Evolutionary conservation across 148 eudicot species (phyloP).

Genomic region (Vaccinium darrowii): DNA sequence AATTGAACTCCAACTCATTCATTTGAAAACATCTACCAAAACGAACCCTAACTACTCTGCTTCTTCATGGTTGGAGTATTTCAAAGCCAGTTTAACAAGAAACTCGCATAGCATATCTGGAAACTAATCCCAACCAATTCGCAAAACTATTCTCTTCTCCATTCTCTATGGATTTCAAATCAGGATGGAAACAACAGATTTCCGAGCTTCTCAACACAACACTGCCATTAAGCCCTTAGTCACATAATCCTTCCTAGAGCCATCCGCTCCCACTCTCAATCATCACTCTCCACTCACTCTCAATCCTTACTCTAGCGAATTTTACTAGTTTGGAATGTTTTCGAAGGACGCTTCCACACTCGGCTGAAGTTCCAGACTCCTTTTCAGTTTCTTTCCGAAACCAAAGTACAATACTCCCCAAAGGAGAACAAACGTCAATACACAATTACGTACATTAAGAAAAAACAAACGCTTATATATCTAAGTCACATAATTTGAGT

Average conservation of each 20-base stretch:
- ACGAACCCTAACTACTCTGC: neutral
- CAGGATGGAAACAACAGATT: neutral
- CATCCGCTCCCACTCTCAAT: too few relatives aligned
- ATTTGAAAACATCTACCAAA: neutral
- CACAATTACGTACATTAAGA: neutral
- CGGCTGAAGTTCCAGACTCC: neutral
- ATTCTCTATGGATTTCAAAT: neutral
- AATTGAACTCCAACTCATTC: neutral
- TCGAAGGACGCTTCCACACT: neutral
- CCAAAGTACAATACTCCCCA: neutral
- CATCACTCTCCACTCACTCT: too few relatives aligned
- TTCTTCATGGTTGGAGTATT: neutral
- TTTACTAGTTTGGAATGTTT: neutral
- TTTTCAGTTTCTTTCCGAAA: neutral
- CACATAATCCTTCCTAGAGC: too few relatives aligned
- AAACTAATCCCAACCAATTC: neutral
- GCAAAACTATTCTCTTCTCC: neutral
- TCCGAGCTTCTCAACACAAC: too few relatives aligned
- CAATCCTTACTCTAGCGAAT: too few relatives aligned
- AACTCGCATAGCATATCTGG: neutral
- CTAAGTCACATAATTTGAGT: too few relatives aligned
- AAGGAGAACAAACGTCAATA: neutral
- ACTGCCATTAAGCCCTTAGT: too few relatives aligned
- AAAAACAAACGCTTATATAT: too few relatives aligned
- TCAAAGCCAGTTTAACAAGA: neutral